Evolutionary conservation across 2,329 filamentous ascomycete species (phyloP), one percentile per base, ranked within the genome.

Genomic region (Penicillium hesseltinei): DNA sequence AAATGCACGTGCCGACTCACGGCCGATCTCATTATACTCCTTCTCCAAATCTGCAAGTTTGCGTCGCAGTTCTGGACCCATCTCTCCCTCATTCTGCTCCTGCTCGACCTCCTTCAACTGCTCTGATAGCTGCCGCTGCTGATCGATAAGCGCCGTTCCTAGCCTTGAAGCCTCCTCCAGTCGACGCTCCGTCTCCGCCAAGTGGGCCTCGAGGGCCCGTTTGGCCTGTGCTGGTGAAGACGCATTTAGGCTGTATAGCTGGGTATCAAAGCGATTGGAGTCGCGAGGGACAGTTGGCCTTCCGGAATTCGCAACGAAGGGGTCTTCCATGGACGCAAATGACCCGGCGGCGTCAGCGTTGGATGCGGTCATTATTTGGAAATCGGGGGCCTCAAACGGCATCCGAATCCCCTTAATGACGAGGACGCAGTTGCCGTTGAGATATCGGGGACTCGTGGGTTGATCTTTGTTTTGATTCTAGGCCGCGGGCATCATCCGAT

Each of bases 11-110:
- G 93, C 91, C 47, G 90, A 94, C 73, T 97, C 93, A 61, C 89
- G 84, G 13, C 92, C 92, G 46, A 97, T 88, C 71, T 97, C 92
- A 73, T 96, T 93, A 78, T 95, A 97, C 70, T 99, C 94, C 73
- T 86, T 90, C 74, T 99, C 94, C 58, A 99, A 86, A 62, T 96
- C 92, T 15, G 86, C 82, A 52, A 99, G 82, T 75, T 90, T 92
- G 68, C 88, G 84, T 58, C 89, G 90, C 67, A 99, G 79, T 64
- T 96, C 92, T 4, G 90, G 86, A 0, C 88, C 88, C 51, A 97
- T 85, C 61, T 96, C 89, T 25, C 85, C 85, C 65, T 94, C 89
- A 44, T 84, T 81, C 68, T 91, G 82, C 58, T 90, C 81, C 69
- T 88, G 85, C 67, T 96, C 90, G 3, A 99, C 88, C 69, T 97